Evolutionary conservation across 1,139 yeast genomes (phyloP), one percentile per base, ranked within the genome.

Genomic region (Candida mesenterica): DNA sequence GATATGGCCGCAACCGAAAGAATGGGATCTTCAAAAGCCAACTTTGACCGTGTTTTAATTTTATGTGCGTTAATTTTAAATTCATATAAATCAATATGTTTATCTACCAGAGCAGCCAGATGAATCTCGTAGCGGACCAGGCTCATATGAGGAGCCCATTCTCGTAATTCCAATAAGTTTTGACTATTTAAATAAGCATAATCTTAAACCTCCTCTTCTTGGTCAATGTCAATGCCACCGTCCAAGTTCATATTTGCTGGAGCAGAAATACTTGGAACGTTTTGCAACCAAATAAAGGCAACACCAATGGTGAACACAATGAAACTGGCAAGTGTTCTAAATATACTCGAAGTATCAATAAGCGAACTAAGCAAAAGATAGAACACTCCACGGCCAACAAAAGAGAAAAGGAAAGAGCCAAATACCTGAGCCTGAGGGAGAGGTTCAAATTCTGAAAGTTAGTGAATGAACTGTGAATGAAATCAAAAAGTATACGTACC

Each of bases 381-480:
- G 50, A 84, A 77, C 10, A 79, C 55, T 15, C 96, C 96, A 50
- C 96, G 75, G 4, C 96, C 96, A 13, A 85, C 61, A 53, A 88
- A 88, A 12, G 95, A 85, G 57, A 84, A 85, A 47, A 85, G 66
- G 52, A 89, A 88, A 2, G 95, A 84, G 14, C 84, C 92, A 54
- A 81, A 87, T 10, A 77, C 72, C 47, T 78, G 72, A 7, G 89
- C 76, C 46, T 79, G 77, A 2, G 86, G 75, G 4, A 87, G 87
- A 33, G 79, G 77, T 46, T 73, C 66, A 53, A 82, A 81, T 53
- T 83, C 90, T 57, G 38, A 14, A 24, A 5, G 54, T 49, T 51
- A 49, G 49, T 47, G 41, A 14, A n/a, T 12, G 22, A 17, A 24
- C 10, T n/a, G 5, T 8, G 10, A 20, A 18, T 2, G 28, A 12